Base-by-base conservation (phyloP, 2,329 filamentous ascomycete genomes). In the Endoconidiophora polonica region DNA sequence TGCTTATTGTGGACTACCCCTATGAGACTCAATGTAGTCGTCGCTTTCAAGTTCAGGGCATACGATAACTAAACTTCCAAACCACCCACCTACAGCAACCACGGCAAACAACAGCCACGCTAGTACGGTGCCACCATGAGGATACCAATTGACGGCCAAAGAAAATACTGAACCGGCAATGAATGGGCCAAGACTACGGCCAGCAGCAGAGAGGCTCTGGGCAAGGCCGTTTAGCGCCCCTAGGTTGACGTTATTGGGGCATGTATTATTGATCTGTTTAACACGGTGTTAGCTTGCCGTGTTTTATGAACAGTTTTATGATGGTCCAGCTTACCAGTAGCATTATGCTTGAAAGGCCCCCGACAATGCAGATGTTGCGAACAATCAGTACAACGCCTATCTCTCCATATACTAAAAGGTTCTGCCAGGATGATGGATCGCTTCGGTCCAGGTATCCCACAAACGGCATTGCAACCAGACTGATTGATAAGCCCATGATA, bases 211-310 rank as follows among this genome's bases (percentile, higher is more conserved):
- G 0, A 98, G 76, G 0, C 87, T 94, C 64, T 98, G 91, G 0
- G 91, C 91, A 29, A 96, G 74, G 7, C 91, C 91, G 59, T 98
- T 95, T 23, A 98, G 72, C 0, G 86, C 87, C 2, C 91, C 91
- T 0, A 98, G 74, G 0, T 85, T 87, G 4, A 83, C 33, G 44
- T 29, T 43, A 7, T 40, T 36, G 3, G 52, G 45, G 36, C 37
- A 47, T 40, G 49, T 51, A 23, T 53, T 50, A 29, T 53, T 48
- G 22, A 55, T 46, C 48, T 43, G 20, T 12, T 39, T 16, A n/a
- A 10, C 36, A 36, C 6, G n/a, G 22, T 22, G 43, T n/a, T 14
- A 14, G 41, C 6, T 43, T 43, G 6, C 9, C 5, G 24, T 22
- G 18, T 6, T 7, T 10, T 18, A 43, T 5, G 6, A 7, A 43